Evolutionary conservation across 2,329 filamentous ascomycete species (phyloP).

Genomic region (Rachicladosporium sp.): DNA sequence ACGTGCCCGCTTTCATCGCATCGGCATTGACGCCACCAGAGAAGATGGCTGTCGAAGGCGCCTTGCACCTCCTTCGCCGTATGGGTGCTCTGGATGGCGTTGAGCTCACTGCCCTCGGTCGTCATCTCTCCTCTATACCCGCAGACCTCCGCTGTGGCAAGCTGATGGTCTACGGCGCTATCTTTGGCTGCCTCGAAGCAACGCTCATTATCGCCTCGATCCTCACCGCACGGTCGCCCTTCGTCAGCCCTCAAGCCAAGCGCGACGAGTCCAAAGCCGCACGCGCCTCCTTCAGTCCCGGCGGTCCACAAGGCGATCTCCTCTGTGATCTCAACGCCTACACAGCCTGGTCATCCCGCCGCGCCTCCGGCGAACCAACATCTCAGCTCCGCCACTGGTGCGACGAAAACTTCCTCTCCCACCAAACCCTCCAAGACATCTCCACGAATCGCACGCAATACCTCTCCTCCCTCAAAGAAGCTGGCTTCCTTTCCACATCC

Average conservation of each 20-base stretch:
- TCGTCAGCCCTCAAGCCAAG: slow-evolving; percentile 70
- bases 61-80: slow-evolving; percentile 61
- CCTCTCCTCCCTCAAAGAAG: slow-evolving; percentile 71
- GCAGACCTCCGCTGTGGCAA: slow-evolving; percentile 88
- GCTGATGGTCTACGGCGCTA: slow-evolving; percentile 86
- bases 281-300: slow-evolving; percentile 51
- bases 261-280: slow-evolving; percentile 71
- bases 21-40: slow-evolving; percentile 84
- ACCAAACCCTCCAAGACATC: slow-evolving; percentile 77
- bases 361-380: slow-evolving; percentile 42
- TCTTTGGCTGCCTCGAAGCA: slow-evolving; percentile 84
- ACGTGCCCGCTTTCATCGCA: slow-evolving; percentile 69
- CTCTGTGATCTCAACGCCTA: slow-evolving; percentile 78
- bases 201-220: slow-evolving; percentile 83
- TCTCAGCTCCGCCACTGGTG: slow-evolving; percentile 65
- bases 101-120: slow-evolving; percentile 78
- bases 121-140: slow-evolving; percentile 88
- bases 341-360: slow-evolving; percentile 64
- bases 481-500: slow-evolving; percentile 54
- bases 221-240: slow-evolving; percentile 78
- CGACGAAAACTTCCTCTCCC: slow-evolving; percentile 70
- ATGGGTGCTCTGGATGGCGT: slow-evolving; percentile 84
- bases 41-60: slow-evolving; percentile 71
- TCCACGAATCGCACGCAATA: slow-evolving; percentile 77
- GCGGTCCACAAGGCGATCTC: slow-evolving; percentile 67